phyloP scores from a whole-genome alignment of 352 stramenopile species.

The Phytophthora vignae region DNA sequence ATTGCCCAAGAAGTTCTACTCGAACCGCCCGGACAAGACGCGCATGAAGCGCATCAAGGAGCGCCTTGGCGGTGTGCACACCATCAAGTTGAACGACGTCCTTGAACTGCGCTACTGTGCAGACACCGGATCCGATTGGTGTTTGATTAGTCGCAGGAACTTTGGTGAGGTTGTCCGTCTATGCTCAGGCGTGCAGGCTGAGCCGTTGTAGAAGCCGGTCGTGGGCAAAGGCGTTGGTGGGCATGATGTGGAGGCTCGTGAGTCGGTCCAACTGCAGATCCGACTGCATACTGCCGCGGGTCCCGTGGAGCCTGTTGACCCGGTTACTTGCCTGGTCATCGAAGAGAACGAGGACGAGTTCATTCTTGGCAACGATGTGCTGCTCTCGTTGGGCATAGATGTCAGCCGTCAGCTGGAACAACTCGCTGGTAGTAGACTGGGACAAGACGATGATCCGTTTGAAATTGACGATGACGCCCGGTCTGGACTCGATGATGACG shows the following conservation, averaged over 20 bases:
- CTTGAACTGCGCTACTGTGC: too few relatives aligned
- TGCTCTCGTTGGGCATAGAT: conserved; percentile 9
- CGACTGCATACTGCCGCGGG: conserved; percentile 10
- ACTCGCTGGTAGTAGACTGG: not conserved
- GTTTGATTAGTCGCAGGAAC: too few relatives aligned
- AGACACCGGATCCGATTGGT: too few relatives aligned
- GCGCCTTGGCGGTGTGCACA: too few relatives aligned
- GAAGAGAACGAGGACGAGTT: conserved; percentile 18
- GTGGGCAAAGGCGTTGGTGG: conserved; percentile 11
- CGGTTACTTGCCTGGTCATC: conserved; percentile 12
- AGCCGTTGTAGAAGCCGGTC: not conserved
- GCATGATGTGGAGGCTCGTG: conserved; percentile 7
- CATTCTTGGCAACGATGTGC: conserved; percentile 15
- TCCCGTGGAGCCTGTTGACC: conserved; percentile 4
- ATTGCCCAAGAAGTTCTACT: too few relatives aligned
- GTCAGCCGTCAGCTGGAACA: conserved; percentile 1
- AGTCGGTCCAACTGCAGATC: conserved; percentile 1
- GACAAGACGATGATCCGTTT: not conserved
- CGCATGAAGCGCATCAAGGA: too few relatives aligned
- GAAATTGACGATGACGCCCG: not conserved
- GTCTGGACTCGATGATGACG: not conserved
- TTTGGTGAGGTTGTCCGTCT: conserved; percentile 1
- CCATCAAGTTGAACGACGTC: too few relatives aligned
- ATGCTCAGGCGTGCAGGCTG: not conserved
- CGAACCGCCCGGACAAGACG: too few relatives aligned